A percentile compares a stretch with the other conserved stretches of the same genome.
These are phyloP conservation scores for Inga leiocalycina DNA, from an alignment of 306 rosid species.

Conservation along the genomic window DNA sequence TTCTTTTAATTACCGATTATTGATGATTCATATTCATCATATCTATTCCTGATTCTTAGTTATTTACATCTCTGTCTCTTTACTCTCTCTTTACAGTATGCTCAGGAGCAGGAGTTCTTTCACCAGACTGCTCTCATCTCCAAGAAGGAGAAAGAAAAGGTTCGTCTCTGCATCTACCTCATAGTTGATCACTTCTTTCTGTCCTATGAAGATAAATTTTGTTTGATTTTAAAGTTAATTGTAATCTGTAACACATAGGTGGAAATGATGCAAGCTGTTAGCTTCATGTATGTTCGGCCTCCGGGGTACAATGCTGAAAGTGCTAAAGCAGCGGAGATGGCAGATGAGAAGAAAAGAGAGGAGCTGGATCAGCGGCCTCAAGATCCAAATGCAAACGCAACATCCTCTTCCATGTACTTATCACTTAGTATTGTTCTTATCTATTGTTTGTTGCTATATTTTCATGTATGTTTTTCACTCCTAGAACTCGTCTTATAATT, in stretches of 20 bases:
- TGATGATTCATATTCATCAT: background rate
- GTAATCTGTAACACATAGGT: slow-evolving; percentile 45
- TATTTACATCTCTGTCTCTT: background rate
- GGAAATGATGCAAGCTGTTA: slow-evolving; percentile 94
- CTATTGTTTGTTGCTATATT: background rate
- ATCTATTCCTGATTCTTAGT: background rate
- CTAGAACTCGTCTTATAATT: background rate
- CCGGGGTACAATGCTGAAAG: slow-evolving; percentile 94
- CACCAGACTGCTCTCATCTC: slow-evolving; percentile 80
- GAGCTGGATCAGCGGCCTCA: slow-evolving; percentile 42
- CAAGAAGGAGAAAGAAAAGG: slow-evolving; percentile 92
- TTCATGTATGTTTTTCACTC: background rate
- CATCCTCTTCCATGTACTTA: slow-evolving; percentile 57
- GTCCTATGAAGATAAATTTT: background rate
- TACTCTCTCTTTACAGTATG: slow-evolving; percentile 50
- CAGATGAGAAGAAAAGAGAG: slow-evolving; percentile 57
- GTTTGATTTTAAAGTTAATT: background rate
- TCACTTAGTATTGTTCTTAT: slow-evolving; percentile 12
- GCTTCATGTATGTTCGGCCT: slow-evolving; percentile 98
- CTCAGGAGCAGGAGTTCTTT: slow-evolving; percentile 95
- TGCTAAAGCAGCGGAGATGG: slow-evolving; percentile 90
- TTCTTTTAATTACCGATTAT: background rate
- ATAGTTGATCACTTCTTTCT: background rate
- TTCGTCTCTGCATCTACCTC: slow-evolving; percentile 16
- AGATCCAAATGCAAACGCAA: slow-evolving; percentile 37